A percentile compares a stretch with the other conserved stretches of the same genome.
These are phyloP conservation scores for Fusarium robinianum DNA, from an alignment of 2,329 filamentous ascomycete species.

Conservation along the genomic window DNA sequence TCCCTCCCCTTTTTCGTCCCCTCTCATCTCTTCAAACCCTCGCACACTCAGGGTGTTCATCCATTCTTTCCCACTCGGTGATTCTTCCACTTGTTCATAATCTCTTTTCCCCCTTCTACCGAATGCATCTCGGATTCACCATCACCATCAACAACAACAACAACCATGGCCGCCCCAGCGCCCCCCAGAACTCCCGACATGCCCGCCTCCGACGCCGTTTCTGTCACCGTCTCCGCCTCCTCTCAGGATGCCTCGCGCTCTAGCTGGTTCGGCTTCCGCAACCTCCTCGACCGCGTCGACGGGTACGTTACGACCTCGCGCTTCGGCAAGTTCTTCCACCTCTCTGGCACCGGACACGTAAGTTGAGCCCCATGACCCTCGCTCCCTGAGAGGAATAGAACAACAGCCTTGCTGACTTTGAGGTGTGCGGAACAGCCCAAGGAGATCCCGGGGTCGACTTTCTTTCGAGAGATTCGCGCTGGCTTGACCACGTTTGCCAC, in stretches of 20 bases:
- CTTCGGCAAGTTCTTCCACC: constrained; percentile 65
- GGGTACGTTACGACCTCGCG: constrained; percentile 46
- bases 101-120: too few species aligned
- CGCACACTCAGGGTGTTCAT: too few species aligned
- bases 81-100: too few species aligned
- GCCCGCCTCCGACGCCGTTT: constrained; percentile 5
- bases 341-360: constrained; percentile 72
- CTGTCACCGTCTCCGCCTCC: background rate
- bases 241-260: constrained; percentile 26
- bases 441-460: constrained; percentile 69
- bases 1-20: background rate
- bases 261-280: constrained; percentile 41
- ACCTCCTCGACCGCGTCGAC: constrained; percentile 44
- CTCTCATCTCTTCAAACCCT: background rate
- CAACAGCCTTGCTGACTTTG: background rate
- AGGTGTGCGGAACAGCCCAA: constrained; percentile 60
- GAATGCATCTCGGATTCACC: too few species aligned
- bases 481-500: constrained; percentile 80
- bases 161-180: constrained; percentile 19
- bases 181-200: constrained; percentile 18
- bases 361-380: constrained; percentile 35
- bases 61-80: too few species aligned
- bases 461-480: constrained; percentile 78
- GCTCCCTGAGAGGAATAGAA: too few species aligned
- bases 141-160: too few species aligned